Evolutionary conservation across 1,139 yeast genomes (phyloP), one percentile per base, ranked within the genome.

Genomic region (Diutina sp.): DNA sequence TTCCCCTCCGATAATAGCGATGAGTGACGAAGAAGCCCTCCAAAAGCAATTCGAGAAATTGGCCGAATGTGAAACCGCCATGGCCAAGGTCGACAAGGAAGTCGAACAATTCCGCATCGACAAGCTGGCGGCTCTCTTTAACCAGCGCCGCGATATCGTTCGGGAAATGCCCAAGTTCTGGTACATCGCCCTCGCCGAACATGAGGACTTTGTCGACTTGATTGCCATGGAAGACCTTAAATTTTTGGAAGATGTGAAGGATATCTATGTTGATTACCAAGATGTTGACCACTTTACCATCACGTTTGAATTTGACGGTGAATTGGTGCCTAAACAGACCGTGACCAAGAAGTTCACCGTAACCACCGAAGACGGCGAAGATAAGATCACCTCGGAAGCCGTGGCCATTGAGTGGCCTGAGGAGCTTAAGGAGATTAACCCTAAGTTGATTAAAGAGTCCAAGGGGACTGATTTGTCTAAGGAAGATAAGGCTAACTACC

Each of bases 151-250:
- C 54, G 65, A 63, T 9, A 70, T 77, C 30, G 70, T 82, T 29
- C 58, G 63, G 9, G 65, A 72, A 4, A 79, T 87, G 54, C 87
- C 88, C 0, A 81, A 80, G 60, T 85, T 87, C 66, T 87, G 95
- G 95, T 85, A 84, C 66, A 79, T 85, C 58, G 89, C 85, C 0
- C 69, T 87, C 25, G 87, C 90, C 0, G 88, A 85, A 65, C 87
- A 85, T 65, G 85, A 84, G 51, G 90, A 86, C 62, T 85, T 87
- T 66, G 84, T 87, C 30, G 91, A 87, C 60, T 85, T 79, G 63
- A 72, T 86, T 32, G 74, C 81, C 57, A 79, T 83, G 1, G 85
- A 84, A 51, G 93, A 87, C 65, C 79, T 84, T 71, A 83, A 82
- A 65, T 86, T 77, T 65, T 67, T 87, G 57, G 93, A 87, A 63